phyloP scores from a whole-genome alignment of 148 eudicot species.

The Diospyros lotus region DNA sequence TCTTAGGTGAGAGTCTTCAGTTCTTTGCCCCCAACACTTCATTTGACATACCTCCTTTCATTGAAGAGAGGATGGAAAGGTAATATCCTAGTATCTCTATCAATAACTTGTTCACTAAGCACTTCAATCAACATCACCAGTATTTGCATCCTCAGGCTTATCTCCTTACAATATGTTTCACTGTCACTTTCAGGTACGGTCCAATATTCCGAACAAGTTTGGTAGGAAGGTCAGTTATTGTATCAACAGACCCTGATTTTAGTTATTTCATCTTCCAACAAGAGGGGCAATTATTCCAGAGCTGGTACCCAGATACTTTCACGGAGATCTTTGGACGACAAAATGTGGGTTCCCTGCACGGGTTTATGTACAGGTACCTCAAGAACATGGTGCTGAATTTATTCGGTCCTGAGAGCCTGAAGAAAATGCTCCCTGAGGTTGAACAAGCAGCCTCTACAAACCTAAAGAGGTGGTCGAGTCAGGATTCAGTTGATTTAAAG shows the following conservation, averaged over 20 bases:
- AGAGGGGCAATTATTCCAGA: slow-evolving; percentile 52
- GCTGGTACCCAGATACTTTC: slow-evolving; percentile 61
- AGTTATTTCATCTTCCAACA: slow-evolving; percentile 46
- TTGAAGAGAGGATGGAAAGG: slow-evolving; percentile 21
- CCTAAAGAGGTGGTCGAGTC: slow-evolving; percentile 36
- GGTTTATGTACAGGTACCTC: slow-evolving; percentile 62
- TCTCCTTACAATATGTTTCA: neutral
- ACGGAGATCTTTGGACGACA: slow-evolving; percentile 48
- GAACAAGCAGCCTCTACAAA: slow-evolving; percentile 38
- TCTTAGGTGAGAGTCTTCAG: slow-evolving; percentile 24
- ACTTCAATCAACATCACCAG: slow-evolving; percentile 2
- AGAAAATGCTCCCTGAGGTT: slow-evolving; percentile 61
- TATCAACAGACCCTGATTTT: slow-evolving; percentile 54
- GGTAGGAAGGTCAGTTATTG: slow-evolving; percentile 44
- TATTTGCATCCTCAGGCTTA: neutral
- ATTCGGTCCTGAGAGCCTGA: slow-evolving; percentile 52
- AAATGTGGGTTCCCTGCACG: slow-evolving; percentile 56
- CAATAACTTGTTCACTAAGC: neutral
- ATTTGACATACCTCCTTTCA: slow-evolving; percentile 18
- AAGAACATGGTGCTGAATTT: slow-evolving; percentile 57
- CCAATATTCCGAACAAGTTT: slow-evolving; percentile 55
- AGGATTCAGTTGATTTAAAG: slow-evolving; percentile 49
- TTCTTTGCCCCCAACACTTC: slow-evolving; percentile 18
- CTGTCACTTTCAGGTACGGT: slow-evolving; percentile 40
- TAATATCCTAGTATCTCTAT: neutral